A percentile compares a stretch with the other conserved stretches of the same genome.
Conservation (phyloP, 192 early-diverging fungal species). For the Podila verticillata region DNA sequence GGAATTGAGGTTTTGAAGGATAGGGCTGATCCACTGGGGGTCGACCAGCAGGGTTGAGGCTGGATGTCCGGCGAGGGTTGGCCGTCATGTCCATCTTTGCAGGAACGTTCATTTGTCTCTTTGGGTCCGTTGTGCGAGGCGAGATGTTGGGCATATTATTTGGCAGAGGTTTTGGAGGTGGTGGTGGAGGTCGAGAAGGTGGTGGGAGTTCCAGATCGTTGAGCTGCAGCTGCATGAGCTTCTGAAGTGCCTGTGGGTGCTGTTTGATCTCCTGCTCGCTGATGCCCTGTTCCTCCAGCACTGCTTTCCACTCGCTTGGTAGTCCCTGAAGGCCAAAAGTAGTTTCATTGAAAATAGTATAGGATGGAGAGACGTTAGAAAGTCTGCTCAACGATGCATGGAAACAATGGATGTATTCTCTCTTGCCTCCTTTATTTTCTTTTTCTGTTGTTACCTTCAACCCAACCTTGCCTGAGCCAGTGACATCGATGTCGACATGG, state of each 20-base stretch:
- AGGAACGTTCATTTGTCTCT: constrained; percentile 2
- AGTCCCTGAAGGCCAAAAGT: constrained; percentile 38
- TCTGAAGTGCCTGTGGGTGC: constrained; percentile 56
- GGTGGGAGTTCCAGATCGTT: constrained; percentile 55
- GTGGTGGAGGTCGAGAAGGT: constrained; percentile 28
- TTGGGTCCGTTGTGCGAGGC: constrained; percentile 5
- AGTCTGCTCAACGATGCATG: no score
- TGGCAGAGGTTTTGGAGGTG: constrained; percentile 28
- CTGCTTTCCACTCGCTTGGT: constrained; percentile 58
- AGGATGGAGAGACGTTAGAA: not conserved
- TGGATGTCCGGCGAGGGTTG: constrained; percentile 41
- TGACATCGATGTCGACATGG: constrained; percentile 60
- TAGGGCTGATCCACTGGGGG: constrained; percentile 17
- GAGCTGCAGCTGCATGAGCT: constrained; percentile 59
- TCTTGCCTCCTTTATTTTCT: constrained; percentile 1
- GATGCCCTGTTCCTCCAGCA: constrained; percentile 55
- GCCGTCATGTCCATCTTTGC: constrained; percentile 9
- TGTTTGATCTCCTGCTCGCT: constrained; percentile 56
- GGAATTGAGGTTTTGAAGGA: constrained; percentile 1
- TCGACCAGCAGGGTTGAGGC: constrained; percentile 35
- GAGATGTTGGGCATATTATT: constrained; percentile 16
- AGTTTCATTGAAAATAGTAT: not conserved
- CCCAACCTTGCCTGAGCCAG: constrained; percentile 13
- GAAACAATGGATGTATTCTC: not conserved
- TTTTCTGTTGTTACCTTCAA: constrained; percentile 20